These are phyloP conservation scores for Aspergillus sojae DNA, from an alignment of 2,329 filamentous ascomycete genomes.

Conservation along the genomic window DNA sequence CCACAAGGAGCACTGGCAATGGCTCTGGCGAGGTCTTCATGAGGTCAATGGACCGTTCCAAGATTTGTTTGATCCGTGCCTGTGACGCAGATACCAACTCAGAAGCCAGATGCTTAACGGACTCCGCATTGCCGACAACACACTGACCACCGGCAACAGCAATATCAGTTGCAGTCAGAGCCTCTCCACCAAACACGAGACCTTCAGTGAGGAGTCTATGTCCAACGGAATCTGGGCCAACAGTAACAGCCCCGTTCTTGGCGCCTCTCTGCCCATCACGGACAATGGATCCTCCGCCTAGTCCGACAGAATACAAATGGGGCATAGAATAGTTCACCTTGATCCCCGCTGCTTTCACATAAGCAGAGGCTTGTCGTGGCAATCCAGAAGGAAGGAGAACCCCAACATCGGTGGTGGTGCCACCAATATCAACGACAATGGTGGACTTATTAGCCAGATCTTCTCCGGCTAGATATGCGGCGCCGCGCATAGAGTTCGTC, in stretches of 20 bases:
- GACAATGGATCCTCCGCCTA: neutral
- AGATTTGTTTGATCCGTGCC: neutral
- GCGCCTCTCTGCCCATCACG: neutral
- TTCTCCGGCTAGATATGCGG: neutral
- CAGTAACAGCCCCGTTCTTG: conserved; percentile 34
- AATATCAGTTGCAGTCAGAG: conserved; percentile 63
- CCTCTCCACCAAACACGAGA: conserved; percentile 58
- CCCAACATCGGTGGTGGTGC: conserved; percentile 68
- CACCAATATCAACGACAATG: conserved; percentile 67
- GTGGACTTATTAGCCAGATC: neutral
- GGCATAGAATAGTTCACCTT: neutral
- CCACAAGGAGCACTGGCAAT: conserved; percentile 58
- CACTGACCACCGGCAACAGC: conserved; percentile 35
- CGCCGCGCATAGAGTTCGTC: conserved; percentile 58
- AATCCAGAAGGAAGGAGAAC: conserved; percentile 64
- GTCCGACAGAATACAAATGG: neutral
- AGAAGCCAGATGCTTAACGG: neutral
- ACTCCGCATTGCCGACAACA: neutral
- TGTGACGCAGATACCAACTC: neutral
- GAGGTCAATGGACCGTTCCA: neutral
- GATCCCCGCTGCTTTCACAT: neutral
- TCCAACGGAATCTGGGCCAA: conserved; percentile 66
- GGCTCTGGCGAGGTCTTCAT: neutral
- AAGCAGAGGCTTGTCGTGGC: conserved; percentile 40
- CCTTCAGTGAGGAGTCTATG: conserved; percentile 59